Base-by-base conservation (phyloP, 1,139 yeast genomes). In the Kodamaea ohmeri region DNA sequence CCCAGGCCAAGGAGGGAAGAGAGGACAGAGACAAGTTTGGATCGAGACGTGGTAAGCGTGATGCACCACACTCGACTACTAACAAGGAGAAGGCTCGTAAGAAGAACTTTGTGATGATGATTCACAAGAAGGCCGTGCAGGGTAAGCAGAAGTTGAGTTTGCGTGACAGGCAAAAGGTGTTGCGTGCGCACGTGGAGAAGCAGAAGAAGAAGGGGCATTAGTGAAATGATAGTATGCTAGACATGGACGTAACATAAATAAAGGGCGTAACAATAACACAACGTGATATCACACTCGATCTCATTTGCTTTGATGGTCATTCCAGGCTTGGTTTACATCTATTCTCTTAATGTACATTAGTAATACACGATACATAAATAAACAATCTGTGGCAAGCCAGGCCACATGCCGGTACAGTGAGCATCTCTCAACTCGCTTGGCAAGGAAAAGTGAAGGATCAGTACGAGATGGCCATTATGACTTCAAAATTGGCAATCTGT, bases 31-130 rank as follows among this genome's bases (percentile, higher is more conserved):
- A 85, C 41, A 83, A 83, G 60, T 90, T 81, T 54, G 96, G 97
- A 22, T 84, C 96, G 13, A 79, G 82, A 58, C 84, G 80, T 67
- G 95, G 96, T 52, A 80, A 80, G 64, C 78, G 89, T 62, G 92
- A 83, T 32, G 71, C 67, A 44, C 76, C 82, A 25, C 96, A 83
- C 56, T 86, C 96, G 31, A 90, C 97, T 14, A 94, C 99, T 12
- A 92, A 92, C 64, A 81, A 80, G 64, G 97, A 94, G 63, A 92
- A 92, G 78, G 95, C 90, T 15, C 78, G 97, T 61, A 88, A 88
- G 89, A 92, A 92, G 96, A 94, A 92, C 67, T 92, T 89, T 60
- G 92, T 94, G 59, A 92, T 92, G 99, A 86, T 86, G 90, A 85
- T 92, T 52, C 99, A 92, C 66, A 92, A 92, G 70, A 78, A 80